Evolutionary conservation across 2,329 filamentous ascomycete genomes (phyloP).

Genomic region (Leptographium galeiforme): DNA sequence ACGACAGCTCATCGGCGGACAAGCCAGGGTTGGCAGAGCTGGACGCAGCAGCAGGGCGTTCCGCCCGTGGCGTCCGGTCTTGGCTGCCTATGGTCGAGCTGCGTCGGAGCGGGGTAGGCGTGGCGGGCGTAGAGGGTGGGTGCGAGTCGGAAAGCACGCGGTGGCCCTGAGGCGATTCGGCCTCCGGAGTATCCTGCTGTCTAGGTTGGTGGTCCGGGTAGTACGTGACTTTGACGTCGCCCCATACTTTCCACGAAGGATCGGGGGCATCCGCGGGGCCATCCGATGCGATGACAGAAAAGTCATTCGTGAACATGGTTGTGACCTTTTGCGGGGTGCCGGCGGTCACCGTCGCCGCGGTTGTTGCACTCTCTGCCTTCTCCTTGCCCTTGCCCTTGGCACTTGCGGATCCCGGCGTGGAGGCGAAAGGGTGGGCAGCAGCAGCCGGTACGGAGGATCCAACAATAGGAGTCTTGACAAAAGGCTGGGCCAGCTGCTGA

Average conservation of each 20-base stretch:
- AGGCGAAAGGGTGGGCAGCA: background rate
- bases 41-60: conserved; percentile 13
- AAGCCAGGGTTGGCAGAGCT: background rate
- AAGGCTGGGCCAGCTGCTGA: conserved; percentile 69
- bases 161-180: background rate
- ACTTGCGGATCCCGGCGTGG: conserved; percentile 1
- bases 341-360: background rate
- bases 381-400: conserved; percentile 66
- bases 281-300: conserved; percentile 58
- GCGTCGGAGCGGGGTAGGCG: conserved; percentile 63
- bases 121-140: conserved; percentile 34
- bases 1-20: conserved; percentile 31
- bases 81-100: conserved; percentile 41
- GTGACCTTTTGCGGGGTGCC: conserved; percentile 28
- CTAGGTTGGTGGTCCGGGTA: conserved; percentile 37
- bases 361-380: conserved; percentile 12
- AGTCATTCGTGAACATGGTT: conserved; percentile 66
- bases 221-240: conserved; percentile 67
- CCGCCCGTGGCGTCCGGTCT: conserved; percentile 28
- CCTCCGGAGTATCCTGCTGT: conserved; percentile 12
- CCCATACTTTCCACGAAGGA: conserved; percentile 60
- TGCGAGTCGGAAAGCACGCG: background rate
- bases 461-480: conserved; percentile 55
- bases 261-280: conserved; percentile 26
- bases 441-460: conserved; percentile 21